Evolutionary conservation across 179 eudicot species (phyloP).

Genomic region (Spinacia oleracea): DNA sequence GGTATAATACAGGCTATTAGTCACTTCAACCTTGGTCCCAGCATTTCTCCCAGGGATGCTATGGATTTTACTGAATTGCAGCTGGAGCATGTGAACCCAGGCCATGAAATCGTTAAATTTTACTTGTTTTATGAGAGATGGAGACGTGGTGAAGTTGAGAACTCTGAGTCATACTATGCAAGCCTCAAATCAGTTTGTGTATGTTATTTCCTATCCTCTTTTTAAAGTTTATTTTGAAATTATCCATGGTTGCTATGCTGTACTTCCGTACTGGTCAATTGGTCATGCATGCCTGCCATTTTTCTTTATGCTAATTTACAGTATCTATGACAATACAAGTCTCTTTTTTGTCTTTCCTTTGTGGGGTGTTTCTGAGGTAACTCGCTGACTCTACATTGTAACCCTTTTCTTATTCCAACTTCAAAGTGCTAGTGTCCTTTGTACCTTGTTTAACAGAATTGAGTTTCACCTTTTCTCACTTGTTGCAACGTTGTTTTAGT

Average conservation of each 20-base stretch:
- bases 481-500: not conserved
- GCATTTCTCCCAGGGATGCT: slow-evolving; percentile 75
- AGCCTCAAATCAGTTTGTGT: slow-evolving; percentile 68
- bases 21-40: slow-evolving; percentile 83
- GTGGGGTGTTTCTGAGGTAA: not conserved
- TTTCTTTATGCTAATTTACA: not conserved
- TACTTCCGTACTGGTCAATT: not conserved
- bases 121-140: slow-evolving; percentile 80
- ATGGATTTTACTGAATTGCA: slow-evolving; percentile 47
- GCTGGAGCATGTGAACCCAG: slow-evolving; percentile 62
- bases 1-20: slow-evolving; percentile 97
- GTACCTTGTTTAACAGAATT: not conserved
- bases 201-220: slow-evolving; percentile 34
- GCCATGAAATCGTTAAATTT: slow-evolving; percentile 79
- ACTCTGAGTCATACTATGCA: slow-evolving; percentile 54
- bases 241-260: slow-evolving; percentile 6
- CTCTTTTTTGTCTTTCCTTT: not conserved
- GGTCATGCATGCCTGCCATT: not conserved
- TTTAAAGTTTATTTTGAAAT: slow-evolving; percentile 6
- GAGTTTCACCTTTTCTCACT: not conserved
- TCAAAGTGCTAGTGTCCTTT: not conserved
- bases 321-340: not conserved
- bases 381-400: not conserved
- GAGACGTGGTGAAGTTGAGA: slow-evolving; percentile 81
- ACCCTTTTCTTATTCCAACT: not conserved